Evolutionary conservation across 352 stramenopile species (phyloP), one percentile per base, ranked within the genome.

Genomic region (Phytophthora pluvialis): DNA sequence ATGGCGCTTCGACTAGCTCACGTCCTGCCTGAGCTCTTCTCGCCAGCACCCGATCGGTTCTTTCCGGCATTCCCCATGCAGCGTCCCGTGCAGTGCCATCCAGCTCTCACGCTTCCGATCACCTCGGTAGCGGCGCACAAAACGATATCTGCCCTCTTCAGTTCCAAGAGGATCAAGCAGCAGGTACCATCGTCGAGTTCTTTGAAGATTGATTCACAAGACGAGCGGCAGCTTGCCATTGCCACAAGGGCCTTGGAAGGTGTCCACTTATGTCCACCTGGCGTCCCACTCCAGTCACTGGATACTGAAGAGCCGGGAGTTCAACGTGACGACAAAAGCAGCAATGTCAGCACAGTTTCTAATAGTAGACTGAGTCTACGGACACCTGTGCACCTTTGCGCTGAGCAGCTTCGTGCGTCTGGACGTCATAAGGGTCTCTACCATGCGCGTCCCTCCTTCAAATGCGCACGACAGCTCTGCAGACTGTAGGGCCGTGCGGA

Each of bases 231-330:
- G 2, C 21, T 21, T 21, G 21, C 21, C 21, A 21, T 21, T 2
- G 33, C 33, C 33, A 38, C 33, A 38, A 13, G n/a, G n/a, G n/a
- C n/a, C n/a, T n/a, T 38, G 33, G 18, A 18, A 21, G 11, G n/a
- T 51, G 44, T 35, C 32, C 32, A 35, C 16, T 3, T n/a, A 4
- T 55, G 59, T 67, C 59, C 49, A 26, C 16, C 5, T 49, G 11
- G 1, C 3, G 49, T 54, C n/a, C 60, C 60, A 67, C 43, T 50
- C 35, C 28, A 15, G 15, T 67, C 51, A 67, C 35, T 44, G 36
- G 45, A 64, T 64, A 62, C 21, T 0, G 46, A 18, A 63, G 43
- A 46, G 35, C 42, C 42, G 11, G 13, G 21, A 57, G 11, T 44
- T 63, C 60, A 57, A 68, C 21, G 11, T 31, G 29, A 57, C 60